These are phyloP conservation scores for Candida ortonii DNA, from an alignment of 805 yeast species.

Conservation along the genomic window DNA sequence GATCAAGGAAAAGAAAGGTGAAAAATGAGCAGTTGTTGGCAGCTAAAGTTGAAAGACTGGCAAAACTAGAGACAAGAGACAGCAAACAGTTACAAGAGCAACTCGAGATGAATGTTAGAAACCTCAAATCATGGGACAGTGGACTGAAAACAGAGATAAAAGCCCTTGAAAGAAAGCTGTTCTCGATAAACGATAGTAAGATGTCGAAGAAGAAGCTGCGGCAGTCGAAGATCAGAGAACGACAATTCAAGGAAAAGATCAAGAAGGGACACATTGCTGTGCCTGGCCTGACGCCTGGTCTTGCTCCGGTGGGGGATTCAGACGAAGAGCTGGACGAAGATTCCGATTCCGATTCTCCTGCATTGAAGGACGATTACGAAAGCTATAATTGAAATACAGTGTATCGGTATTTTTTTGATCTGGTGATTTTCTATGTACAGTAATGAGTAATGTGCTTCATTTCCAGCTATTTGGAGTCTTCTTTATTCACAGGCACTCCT, in stretches of 20 bases:
- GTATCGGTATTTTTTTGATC: slow-evolving; percentile 2
- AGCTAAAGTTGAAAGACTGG: slow-evolving; percentile 20
- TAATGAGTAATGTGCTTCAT: background rate
- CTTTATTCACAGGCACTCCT: slow-evolving; percentile 38
- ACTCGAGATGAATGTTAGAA: slow-evolving; percentile 39
- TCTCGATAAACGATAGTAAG: slow-evolving; percentile 43
- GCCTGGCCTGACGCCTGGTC: slow-evolving; percentile 79
- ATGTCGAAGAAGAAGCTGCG: slow-evolving; percentile 36
- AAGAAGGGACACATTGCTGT: slow-evolving; percentile 42
- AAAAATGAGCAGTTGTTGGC: slow-evolving; percentile 12
- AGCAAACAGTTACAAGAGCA: slow-evolving; percentile 36
- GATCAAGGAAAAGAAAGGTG: slow-evolving; percentile 19
- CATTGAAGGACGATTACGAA: slow-evolving; percentile 31
- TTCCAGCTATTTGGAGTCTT: slow-evolving; percentile 6
- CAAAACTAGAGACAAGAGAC: slow-evolving; percentile 24
- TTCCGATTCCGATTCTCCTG: slow-evolving; percentile 17
- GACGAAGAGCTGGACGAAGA: slow-evolving; percentile 41
- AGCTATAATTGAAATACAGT: slow-evolving; percentile 22
- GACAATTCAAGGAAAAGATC: slow-evolving; percentile 39
- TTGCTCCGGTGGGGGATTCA: slow-evolving; percentile 74
- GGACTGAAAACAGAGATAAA: slow-evolving; percentile 38
- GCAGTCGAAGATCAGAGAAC: slow-evolving; percentile 30
- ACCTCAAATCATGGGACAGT: slow-evolving; percentile 40
- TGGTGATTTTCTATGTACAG: slow-evolving; percentile 14
- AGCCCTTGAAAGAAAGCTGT: slow-evolving; percentile 41